Conservation (phyloP, 345 rosid species). For the Cardiospermum halicacabum region DNA sequence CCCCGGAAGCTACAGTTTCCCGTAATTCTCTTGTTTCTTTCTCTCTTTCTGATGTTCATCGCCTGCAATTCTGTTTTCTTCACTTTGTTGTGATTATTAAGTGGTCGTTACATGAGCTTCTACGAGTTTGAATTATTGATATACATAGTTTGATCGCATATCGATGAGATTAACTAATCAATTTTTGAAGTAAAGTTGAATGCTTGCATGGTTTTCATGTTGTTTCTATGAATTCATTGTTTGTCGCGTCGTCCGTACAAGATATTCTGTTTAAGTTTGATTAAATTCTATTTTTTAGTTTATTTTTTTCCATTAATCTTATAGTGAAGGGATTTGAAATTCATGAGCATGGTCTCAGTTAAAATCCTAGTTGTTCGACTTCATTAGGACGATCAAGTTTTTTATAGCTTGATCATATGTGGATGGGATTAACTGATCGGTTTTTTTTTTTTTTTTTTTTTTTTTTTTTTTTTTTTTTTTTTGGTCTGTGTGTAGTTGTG, state of each 20-base stretch:
- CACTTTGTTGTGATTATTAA: not conserved
- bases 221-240: not conserved
- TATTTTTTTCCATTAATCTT: no score
- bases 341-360: no score
- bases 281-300: not conserved
- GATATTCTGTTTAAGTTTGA: not conserved
- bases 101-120: not conserved
- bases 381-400: no score
- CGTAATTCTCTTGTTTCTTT: not conserved
- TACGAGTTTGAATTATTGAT: not conserved
- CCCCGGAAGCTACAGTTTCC: not conserved
- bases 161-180: not conserved
- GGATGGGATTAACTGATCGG: no score
- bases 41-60: not conserved
- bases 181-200: no score
- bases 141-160: not conserved
- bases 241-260: not conserved
- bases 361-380: no score
- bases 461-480: no score
- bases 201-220: not conserved
- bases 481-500: no score
- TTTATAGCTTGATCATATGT: no score
- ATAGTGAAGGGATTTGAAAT: no score
- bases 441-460: no score
- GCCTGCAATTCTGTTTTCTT: not conserved